These are phyloP conservation scores for Phylloporus sp. DNA, from an alignment of 1,284 basidiomycete genomes.

Conservation along the genomic window DNA sequence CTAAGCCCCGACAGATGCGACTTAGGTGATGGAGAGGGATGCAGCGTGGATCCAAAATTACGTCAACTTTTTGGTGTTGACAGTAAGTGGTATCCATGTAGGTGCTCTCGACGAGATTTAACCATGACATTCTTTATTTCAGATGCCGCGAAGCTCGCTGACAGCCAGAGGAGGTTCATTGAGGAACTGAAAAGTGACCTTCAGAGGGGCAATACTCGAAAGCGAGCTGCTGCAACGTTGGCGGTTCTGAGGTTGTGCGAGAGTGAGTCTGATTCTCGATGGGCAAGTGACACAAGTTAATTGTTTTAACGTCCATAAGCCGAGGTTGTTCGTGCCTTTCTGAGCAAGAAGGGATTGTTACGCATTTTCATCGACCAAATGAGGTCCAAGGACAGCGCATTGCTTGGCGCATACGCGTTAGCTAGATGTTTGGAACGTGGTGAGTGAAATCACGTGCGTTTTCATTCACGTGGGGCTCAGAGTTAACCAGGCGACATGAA, in stretches of 20 bases:
- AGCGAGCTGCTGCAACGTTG: conserved; percentile 19
- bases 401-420: conserved; percentile 17
- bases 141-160: conserved; percentile 16
- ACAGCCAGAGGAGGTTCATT: conserved; percentile 15
- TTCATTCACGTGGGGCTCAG: background rate
- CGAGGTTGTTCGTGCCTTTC: background rate
- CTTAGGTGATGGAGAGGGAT: background rate
- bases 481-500: conserved; percentile 11
- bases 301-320: conserved; percentile 1
- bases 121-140: background rate
- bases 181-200: conserved; percentile 14
- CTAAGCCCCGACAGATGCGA: conserved; percentile 2
- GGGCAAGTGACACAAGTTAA: background rate
- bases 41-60: conserved; percentile 12
- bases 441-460: background rate
- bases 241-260: conserved; percentile 16
- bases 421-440: conserved; percentile 12
- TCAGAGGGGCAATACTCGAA: conserved; percentile 9
- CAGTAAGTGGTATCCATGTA: conserved; percentile 12
- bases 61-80: conserved; percentile 27
- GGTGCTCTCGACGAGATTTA: background rate
- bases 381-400: background rate
- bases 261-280: conserved; percentile 1
- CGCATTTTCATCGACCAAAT: conserved; percentile 8
- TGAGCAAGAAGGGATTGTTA: background rate